Evolutionary conservation across 2,329 filamentous ascomycete species (phyloP).

Genomic region (Hypoxylon sp.): DNA sequence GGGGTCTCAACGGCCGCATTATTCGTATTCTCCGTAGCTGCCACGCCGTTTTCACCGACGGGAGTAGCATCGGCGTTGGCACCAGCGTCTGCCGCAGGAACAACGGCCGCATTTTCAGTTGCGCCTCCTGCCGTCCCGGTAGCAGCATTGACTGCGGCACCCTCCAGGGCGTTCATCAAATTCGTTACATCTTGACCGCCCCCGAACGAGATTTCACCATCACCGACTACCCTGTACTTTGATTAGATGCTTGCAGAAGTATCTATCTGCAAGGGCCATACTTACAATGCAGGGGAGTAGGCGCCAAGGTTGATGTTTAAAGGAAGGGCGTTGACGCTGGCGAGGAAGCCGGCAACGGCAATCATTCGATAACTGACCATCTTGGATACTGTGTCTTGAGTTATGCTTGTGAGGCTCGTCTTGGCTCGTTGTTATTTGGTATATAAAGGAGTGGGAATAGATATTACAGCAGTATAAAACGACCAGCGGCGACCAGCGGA

Average conservation of each 20-base stretch:
- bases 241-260: constrained; percentile 35
- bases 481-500: constrained; percentile 56
- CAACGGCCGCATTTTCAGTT: constrained; percentile 45
- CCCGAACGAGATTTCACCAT: constrained; percentile 54
- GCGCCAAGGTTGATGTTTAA: constrained; percentile 61
- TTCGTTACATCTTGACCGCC: constrained; percentile 60
- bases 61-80: constrained; percentile 34
- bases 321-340: constrained; percentile 53
- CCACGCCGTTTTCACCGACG: constrained; percentile 11
- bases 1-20: constrained; percentile 31
- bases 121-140: constrained; percentile 43
- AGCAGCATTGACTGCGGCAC: constrained; percentile 55
- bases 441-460: constrained; percentile 33
- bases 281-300: constrained; percentile 59
- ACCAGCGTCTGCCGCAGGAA: constrained; percentile 35
- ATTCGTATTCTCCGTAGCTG: constrained; percentile 28
- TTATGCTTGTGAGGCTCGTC: constrained; percentile 9
- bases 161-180: constrained; percentile 61
- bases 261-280: constrained; percentile 30
- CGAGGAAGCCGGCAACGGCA: constrained; percentile 54
- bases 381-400: constrained; percentile 40
- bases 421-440: constrained; percentile 28
- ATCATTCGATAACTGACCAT: constrained; percentile 56
- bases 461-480: constrained; percentile 48
- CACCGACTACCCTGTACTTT: constrained; percentile 52